phyloP scores from a whole-genome alignment of 805 yeast species.

The Yarrowia yakushimensis region DNA sequence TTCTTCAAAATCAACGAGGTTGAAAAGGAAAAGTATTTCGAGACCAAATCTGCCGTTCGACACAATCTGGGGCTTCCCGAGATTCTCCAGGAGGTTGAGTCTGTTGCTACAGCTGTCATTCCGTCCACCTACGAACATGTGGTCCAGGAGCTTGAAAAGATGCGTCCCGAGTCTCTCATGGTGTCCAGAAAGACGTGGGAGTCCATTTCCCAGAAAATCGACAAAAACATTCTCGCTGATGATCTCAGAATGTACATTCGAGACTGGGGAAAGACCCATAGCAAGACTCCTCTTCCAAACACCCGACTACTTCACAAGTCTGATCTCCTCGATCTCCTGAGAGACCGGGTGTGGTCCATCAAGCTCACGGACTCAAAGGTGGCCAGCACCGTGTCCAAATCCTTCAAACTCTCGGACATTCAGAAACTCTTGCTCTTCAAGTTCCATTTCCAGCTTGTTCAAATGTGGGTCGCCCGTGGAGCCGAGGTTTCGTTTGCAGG shows the following conservation, averaged over 20 bases:
- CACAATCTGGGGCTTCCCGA: background rate
- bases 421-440: background rate
- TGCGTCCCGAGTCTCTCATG: background rate
- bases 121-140: background rate
- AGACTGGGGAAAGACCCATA: background rate
- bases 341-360: background rate
- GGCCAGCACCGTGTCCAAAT: background rate
- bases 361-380: background rate
- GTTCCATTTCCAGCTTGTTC: background rate
- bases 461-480: slow-evolving; percentile 3
- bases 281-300: background rate
- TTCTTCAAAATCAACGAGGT: background rate
- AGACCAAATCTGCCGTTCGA: background rate
- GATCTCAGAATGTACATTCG: background rate
- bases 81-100: background rate
- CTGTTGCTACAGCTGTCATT: background rate
- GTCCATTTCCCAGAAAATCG: background rate
- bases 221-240: background rate
- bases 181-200: background rate
- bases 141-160: background rate
- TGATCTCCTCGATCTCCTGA: background rate
- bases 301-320: background rate
- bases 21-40: background rate
- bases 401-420: background rate
- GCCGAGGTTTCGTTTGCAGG: background rate